phyloP scores from a whole-genome alignment of 352 stramenopile species.

The Phytopythium mirpurense region DNA sequence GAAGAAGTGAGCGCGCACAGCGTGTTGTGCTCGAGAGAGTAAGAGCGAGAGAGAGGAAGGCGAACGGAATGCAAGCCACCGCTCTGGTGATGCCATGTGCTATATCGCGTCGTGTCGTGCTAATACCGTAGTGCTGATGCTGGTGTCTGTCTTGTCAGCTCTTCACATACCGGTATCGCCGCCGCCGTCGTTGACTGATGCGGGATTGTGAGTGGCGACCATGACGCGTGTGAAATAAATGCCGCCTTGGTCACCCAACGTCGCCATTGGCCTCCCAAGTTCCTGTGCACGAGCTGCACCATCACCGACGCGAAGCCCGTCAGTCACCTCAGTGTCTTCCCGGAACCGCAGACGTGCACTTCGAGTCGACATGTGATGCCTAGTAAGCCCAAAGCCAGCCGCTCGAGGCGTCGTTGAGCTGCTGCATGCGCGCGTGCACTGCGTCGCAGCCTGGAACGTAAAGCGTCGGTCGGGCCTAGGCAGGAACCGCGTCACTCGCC shows the following conservation, averaged over 20 bases:
- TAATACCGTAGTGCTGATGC: too few species aligned
- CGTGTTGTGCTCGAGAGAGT: neutral
- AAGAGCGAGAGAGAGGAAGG: neutral
- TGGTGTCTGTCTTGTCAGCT: too few species aligned
- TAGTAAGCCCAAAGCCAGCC: slow-evolving; percentile 32
- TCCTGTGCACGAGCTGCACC: slow-evolving; percentile 26
- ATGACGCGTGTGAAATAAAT: too few species aligned
- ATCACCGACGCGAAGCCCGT: slow-evolving; percentile 43
- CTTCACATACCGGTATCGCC: too few species aligned
- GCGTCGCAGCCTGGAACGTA: slow-evolving; percentile 33
- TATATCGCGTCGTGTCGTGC: too few species aligned
- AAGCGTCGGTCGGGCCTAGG: slow-evolving; percentile 39
- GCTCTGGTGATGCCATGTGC: too few species aligned
- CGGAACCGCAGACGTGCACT: neutral
- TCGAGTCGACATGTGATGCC: slow-evolving; percentile 23
- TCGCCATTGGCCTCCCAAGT: slow-evolving; percentile 9
- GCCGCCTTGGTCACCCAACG: neutral
- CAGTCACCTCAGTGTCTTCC: slow-evolving; percentile 16
- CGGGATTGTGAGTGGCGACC: too few species aligned
- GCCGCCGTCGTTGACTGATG: too few species aligned
- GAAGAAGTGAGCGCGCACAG: slow-evolving; percentile 45
- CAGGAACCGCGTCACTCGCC: slow-evolving; percentile 27
- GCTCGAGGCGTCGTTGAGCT: slow-evolving; percentile 23
- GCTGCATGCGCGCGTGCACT: slow-evolving; percentile 49
- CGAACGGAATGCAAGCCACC: too few species aligned